Percentiles rank a stretch among this genome's conserved stretches.
Evolutionary conservation across 2,329 filamentous ascomycete species (phyloP).

Genomic region (Stagonosporopsis cucurbitacearum): DNA sequence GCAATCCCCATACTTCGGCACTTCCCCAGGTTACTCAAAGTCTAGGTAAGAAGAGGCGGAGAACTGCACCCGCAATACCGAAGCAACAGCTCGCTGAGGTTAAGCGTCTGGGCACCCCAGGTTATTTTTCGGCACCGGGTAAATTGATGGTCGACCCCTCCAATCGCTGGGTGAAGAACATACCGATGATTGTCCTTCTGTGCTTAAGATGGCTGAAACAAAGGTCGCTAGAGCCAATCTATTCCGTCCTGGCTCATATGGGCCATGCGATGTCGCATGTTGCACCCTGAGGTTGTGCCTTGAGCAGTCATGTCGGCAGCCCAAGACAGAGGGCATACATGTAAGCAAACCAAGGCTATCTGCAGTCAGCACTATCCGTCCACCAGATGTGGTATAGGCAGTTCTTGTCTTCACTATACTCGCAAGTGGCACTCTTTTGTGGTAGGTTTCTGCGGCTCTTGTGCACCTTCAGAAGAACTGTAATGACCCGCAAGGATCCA

Average conservation of each 20-base stretch:
- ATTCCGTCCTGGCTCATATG: conserved; percentile 5
- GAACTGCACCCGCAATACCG: conserved; percentile 34
- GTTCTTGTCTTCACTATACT: neutral
- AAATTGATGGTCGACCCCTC: conserved; percentile 28
- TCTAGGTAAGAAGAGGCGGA: conserved; percentile 10
- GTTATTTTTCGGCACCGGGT: conserved; percentile 33
- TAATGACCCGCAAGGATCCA: neutral
- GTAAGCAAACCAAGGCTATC: conserved; percentile 4
- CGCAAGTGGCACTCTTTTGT: neutral
- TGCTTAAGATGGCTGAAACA: conserved; percentile 5
- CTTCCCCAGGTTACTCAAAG: conserved; percentile 33
- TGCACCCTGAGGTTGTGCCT: conserved; percentile 21
- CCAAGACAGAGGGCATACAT: conserved; percentile 2
- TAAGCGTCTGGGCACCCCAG: conserved; percentile 33
- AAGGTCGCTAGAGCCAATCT: conserved; percentile 13
- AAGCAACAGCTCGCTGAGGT: conserved; percentile 27
- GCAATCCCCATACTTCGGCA: conserved; percentile 10
- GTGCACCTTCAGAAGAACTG: neutral
- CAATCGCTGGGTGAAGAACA: conserved; percentile 26
- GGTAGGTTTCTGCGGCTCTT: neutral
- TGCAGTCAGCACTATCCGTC: neutral
- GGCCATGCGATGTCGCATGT: conserved; percentile 11
- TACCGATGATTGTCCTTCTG: conserved; percentile 23
- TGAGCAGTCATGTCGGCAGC: neutral
- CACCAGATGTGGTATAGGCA: neutral